A percentile compares a stretch with the other conserved stretches of the same genome.
Conservation (phyloP, 2,329 filamentous ascomycete species). For the Colletotrichum agaves region DNA sequence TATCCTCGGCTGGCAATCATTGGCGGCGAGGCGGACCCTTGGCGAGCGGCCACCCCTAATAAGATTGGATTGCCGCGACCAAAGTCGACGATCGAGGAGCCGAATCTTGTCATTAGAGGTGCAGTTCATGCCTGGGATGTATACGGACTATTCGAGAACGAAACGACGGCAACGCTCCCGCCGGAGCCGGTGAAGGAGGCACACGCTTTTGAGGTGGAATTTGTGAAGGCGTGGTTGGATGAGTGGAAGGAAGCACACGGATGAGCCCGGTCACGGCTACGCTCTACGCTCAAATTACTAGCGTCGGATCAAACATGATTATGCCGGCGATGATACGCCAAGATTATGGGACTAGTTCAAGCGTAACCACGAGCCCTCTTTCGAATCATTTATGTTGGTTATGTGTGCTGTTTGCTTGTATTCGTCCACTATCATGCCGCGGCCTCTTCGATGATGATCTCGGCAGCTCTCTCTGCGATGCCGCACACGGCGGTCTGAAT, state of each 20-base stretch:
- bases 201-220: conserved; percentile 67
- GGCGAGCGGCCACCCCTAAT: conserved; percentile 79
- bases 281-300: too few species aligned
- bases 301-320: too few species aligned
- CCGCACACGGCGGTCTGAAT: conserved; percentile 65
- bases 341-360: too few species aligned
- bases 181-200: conserved; percentile 67
- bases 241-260: conserved; percentile 58
- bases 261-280: not conserved
- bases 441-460: conserved; percentile 40
- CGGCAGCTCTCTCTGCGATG: conserved; percentile 58
- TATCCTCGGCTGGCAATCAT: conserved; percentile 82
- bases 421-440: not conserved
- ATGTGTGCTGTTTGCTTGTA: too few species aligned
- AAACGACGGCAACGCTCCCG: conserved; percentile 68
- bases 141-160: conserved; percentile 71
- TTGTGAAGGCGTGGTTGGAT: conserved; percentile 74
- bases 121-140: conserved; percentile 84
- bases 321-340: too few species aligned
- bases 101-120: conserved; percentile 76
- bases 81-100: conserved; percentile 70
- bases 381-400: too few species aligned
- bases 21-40: conserved; percentile 83
- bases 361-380: too few species aligned
- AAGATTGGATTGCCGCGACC: conserved; percentile 66